Conservation (phyloP, 495 filamentous ascomycete genomes). For the Hypomontagnella monticulosa region DNA sequence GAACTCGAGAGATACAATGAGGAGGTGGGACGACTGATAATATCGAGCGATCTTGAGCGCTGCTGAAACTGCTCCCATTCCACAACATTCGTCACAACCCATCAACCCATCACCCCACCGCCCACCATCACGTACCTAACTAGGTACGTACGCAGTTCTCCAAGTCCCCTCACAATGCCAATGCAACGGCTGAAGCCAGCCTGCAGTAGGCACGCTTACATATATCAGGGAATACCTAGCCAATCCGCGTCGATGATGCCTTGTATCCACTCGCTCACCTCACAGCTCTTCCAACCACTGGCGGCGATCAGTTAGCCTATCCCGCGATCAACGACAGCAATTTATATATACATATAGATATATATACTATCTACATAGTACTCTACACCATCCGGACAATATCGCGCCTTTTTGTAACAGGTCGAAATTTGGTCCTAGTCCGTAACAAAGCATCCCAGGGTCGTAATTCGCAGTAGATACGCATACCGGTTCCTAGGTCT, state of each 20-base stretch:
- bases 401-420: constrained; percentile 14
- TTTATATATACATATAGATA: constrained; percentile 23
- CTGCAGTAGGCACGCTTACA: constrained; percentile 28
- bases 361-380: constrained; percentile 26
- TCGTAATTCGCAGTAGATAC: constrained; percentile 9
- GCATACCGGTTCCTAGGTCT: constrained; percentile 19
- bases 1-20: constrained; percentile 16
- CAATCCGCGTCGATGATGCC: constrained; percentile 28
- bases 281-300: constrained; percentile 20
- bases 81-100: constrained; percentile 34
- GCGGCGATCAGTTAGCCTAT: constrained; percentile 10
- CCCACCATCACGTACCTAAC: constrained; percentile 28
- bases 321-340: constrained; percentile 33
- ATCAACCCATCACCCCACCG: constrained; percentile 34
- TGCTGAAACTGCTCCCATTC: constrained; percentile 28
- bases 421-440: constrained; percentile 6
- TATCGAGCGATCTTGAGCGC: constrained; percentile 35
- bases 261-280: constrained; percentile 27
- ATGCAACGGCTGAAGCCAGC: constrained; percentile 35
- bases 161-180: constrained; percentile 21
- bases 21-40: constrained; percentile 25
- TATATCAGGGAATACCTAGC: constrained; percentile 20
- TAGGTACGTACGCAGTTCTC: constrained; percentile 10
- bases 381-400: constrained; percentile 13
- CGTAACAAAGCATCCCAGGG: constrained; percentile 19